Evolutionary conservation across 495 filamentous ascomycete genomes (phyloP), one percentile per base, ranked within the genome.

Genomic region (Penicillium crystallinum): DNA sequence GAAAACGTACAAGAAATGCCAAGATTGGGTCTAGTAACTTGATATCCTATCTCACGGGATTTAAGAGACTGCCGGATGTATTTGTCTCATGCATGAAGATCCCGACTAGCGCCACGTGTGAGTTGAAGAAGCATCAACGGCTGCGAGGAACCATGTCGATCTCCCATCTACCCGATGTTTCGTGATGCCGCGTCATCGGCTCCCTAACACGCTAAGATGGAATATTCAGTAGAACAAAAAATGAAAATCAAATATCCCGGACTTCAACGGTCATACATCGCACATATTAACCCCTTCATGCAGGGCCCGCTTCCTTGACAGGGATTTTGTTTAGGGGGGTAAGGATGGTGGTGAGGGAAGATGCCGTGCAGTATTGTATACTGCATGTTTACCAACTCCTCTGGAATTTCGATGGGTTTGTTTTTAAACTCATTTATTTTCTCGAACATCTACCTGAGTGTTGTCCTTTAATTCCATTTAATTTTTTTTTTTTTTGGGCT

Each of bases 81-180:
- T 37, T 54, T 48, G 46, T 54, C 51, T 61, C 54, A 62, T 72
- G 70, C 67, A 73, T 73, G 66, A 67, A 63, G 66, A 74, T 70
- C 67, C 66, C 57, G 63, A 68, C 64, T 69, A 74, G 68, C 68
- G 69, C 71, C 71, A 74, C 71, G 66, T 71, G 71, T 64, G 61
- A 56, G 52, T 64, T 49, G 56, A 56, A 58, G 58, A 71, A 72
- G 66, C 62, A 66, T 67, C 66, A 71, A 72, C 69, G 67, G 66
- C 69, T 72, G 65, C 63, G 66, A 70, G 69, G 66, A 68, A 74
- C 66, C 63, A 59, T 50, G 69, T 68, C 68, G 71, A 74, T 74
- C 71, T 67, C 64, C 65, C 68, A 68, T 58, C 60, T 61, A 63
- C 58, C 66, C 61, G 67, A 70, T 70, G 54, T 49, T 51, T 51